Conservation (phyloP, 805 yeast genomes). For the Suhomyces tanzawaensis region DNA sequence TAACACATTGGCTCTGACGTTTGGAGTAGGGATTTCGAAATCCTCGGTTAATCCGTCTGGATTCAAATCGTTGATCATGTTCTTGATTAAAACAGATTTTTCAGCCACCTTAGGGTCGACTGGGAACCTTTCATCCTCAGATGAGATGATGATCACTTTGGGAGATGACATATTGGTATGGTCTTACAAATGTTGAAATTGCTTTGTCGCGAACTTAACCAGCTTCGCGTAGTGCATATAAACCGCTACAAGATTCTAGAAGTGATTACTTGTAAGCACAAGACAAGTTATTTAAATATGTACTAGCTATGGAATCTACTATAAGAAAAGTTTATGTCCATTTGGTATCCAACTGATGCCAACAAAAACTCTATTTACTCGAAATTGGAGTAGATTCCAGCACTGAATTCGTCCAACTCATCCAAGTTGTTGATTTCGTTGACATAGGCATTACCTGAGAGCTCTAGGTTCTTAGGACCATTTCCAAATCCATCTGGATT, state of each 20-base stretch:
- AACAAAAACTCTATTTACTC: slow-evolving; percentile 22
- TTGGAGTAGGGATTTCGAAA: slow-evolving; percentile 84
- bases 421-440: slow-evolving; percentile 41
- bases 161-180: slow-evolving; percentile 24
- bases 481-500: slow-evolving; percentile 20
- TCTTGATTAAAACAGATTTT: slow-evolving; percentile 79
- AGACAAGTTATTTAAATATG: too few species aligned
- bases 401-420: slow-evolving; percentile 83
- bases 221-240: too few species aligned
- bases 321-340: background rate
- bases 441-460: slow-evolving; percentile 40
- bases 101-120: slow-evolving; percentile 83
- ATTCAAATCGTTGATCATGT: slow-evolving; percentile 74
- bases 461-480: slow-evolving; percentile 11
- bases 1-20: slow-evolving; percentile 82
- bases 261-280: too few species aligned
- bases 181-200: too few species aligned
- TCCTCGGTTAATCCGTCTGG: slow-evolving; percentile 64
- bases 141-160: slow-evolving; percentile 60
- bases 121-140: slow-evolving; percentile 76
- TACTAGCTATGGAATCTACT: background rate
- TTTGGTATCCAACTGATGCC: background rate
- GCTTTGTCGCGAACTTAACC: too few species aligned
- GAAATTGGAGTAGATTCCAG: slow-evolving; percentile 84
- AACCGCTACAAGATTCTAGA: too few species aligned